Base-by-base conservation (phyloP, 192 early-diverging fungal genomes). In the Thamnidium elegans region DNA sequence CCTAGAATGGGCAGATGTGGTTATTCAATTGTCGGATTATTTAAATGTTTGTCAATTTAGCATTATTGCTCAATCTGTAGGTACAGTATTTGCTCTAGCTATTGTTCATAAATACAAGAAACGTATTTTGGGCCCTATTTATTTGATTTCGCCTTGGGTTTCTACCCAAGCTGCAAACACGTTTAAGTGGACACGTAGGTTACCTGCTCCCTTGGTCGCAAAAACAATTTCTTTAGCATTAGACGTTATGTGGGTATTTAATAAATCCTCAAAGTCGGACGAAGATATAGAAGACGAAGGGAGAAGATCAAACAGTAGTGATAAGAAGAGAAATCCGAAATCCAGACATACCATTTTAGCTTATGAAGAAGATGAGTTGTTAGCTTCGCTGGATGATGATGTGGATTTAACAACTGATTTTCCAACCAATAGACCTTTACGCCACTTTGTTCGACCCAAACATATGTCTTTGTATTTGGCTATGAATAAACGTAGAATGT, bases 51-150 rank as follows among this genome's bases (percentile, higher is more conserved):
- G 20, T 1, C 39, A 21, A 14, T 76, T 76, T 39, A 51, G 69
- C 3, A 47, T 76, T 1, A 76, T 76, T 65, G 74, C 52, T 10
- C 74, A 76, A 39, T 76, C 74, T 11, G 74, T 76, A 20, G 74
- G 74, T n/a, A 68, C 65, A 4, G 74, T 76, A 3, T 76, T 76
- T 47, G 70, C 74, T 5, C n/a, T 76, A n/a, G 74, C 74, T 4
- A 36, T 69, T 30, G 74, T 70, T 8, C 52, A 65, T 14, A 45
- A 62, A 32, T 71, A 69, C 26, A 65, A 62, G 1, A 19, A 4
- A 0, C 66, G 74, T 15, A 66, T 76, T 11, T 2, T 68, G 21
- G 74, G 74, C 0, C 70, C 74, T 3, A 58, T 76, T 0, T 71
- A 68, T 50, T 39, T 71, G 10, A 69, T 76, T 17, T 71, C 69